These are phyloP conservation scores for Hypseocharis bilobata DNA, from an alignment of 441 rosid species.

Conservation along the genomic window DNA sequence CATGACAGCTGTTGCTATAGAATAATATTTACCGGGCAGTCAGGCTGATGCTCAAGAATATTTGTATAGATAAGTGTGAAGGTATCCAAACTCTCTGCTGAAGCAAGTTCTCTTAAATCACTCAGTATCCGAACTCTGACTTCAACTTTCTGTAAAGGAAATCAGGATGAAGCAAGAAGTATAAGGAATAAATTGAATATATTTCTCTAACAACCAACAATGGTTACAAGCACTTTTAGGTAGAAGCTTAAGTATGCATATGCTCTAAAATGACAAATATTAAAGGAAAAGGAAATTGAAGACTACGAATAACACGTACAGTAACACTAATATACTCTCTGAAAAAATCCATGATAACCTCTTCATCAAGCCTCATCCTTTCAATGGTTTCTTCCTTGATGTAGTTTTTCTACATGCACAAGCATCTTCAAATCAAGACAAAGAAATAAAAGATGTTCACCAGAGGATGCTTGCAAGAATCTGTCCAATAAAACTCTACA, in stretches of 20 bases:
- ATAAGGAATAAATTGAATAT: background rate
- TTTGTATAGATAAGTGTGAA: conserved; percentile 86
- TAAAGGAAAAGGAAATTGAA: background rate
- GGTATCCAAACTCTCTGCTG: conserved; percentile 91
- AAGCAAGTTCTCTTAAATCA: conserved; percentile 95
- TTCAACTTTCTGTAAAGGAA: conserved; percentile 69
- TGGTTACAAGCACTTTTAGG: background rate
- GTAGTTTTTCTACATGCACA: conserved; percentile 58
- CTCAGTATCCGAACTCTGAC: conserved; percentile 74
- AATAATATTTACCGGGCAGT: conserved; percentile 65
- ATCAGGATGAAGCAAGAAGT: conserved; percentile 10
- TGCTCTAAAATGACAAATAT: background rate
- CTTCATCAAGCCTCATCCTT: conserved; percentile 91
- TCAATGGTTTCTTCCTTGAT: conserved; percentile 97
- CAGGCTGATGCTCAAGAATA: conserved; percentile 94
- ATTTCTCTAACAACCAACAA: background rate
- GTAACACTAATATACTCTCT: conserved; percentile 79
- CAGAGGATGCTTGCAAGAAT: conserved; percentile 7
- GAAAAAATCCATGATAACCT: conserved; percentile 89
- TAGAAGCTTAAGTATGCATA: background rate
- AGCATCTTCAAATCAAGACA: conserved; percentile 12
- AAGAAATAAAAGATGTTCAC: conserved; percentile 4
- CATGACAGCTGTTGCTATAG: conserved; percentile 6
- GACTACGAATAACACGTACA: conserved; percentile 40
- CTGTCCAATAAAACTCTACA: conserved; percentile 10